These are phyloP conservation scores for Blastobotrys ciferrii DNA, from an alignment of 1,139 yeast species.

Conservation along the genomic window DNA sequence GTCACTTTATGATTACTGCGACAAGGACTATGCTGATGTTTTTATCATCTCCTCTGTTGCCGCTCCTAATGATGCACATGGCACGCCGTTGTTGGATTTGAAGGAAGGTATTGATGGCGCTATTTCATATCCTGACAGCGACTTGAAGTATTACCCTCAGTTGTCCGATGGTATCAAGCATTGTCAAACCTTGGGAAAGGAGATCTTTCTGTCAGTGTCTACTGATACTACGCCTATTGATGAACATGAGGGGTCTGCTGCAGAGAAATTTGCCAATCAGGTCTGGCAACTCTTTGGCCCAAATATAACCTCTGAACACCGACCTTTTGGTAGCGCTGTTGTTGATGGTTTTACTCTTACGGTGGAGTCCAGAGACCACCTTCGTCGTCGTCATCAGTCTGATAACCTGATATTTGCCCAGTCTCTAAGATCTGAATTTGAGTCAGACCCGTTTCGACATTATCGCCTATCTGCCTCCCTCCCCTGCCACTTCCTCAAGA, in stretches of 20 bases:
- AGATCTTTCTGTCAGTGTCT: constrained; percentile 77
- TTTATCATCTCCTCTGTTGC: background rate
- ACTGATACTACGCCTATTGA: constrained; percentile 85
- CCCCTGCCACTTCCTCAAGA: background rate
- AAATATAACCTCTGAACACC: constrained; percentile 50
- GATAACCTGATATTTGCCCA: background rate
- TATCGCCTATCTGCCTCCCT: constrained; percentile 2
- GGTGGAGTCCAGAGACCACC: constrained; percentile 62
- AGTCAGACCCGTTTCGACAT: background rate
- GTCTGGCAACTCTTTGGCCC: constrained; percentile 86
- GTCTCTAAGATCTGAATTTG: background rate
- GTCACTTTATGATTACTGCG: constrained; percentile 1
- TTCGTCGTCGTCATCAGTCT: background rate
- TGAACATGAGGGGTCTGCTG: constrained; percentile 62
- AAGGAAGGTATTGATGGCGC: constrained; percentile 20
- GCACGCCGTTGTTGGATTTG: background rate
- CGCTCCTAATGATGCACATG: background rate
- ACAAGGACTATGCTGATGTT: constrained; percentile 5
- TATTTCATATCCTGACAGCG: constrained; percentile 30
- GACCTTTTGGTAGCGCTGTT: constrained; percentile 72
- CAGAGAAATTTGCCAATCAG: constrained; percentile 63
- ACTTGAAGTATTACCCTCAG: constrained; percentile 36
- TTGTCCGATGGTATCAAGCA: constrained; percentile 64
- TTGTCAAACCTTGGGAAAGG: constrained; percentile 78
- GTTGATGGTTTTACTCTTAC: constrained; percentile 73